Percentiles rank a stretch among this genome's conserved stretches.
Conservation (phyloP, 192 early-diverging fungal species). For the Coemansia sp. region DNA sequence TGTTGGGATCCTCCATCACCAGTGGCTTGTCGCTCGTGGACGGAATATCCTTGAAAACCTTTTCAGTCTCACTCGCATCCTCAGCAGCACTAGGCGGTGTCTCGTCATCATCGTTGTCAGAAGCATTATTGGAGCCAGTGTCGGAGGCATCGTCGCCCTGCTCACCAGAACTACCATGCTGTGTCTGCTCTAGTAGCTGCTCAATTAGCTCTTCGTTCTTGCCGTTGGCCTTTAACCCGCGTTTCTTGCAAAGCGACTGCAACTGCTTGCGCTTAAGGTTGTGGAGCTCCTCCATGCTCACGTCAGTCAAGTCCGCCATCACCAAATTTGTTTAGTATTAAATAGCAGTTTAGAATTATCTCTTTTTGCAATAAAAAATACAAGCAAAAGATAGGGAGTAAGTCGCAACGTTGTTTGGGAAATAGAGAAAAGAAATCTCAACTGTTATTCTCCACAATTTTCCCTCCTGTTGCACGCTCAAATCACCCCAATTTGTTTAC, state of each 20-base stretch:
- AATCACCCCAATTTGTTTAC: constrained; percentile 15
- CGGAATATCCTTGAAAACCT: constrained; percentile 27
- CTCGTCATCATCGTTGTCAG: constrained; percentile 15
- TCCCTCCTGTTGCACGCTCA: not conserved
- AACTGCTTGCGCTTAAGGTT: constrained; percentile 46
- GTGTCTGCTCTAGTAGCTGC: constrained; percentile 12
- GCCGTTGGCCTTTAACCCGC: constrained; percentile 46
- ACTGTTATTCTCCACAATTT: not conserved
- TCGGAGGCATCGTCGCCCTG: not conserved
- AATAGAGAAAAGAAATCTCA: not conserved
- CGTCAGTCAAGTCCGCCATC: constrained; percentile 16
- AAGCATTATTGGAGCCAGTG: not conserved
- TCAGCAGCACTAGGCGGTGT: not conserved
- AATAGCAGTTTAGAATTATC: not conserved
- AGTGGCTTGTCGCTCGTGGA: constrained; percentile 1
- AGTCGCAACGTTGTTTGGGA: not conserved
- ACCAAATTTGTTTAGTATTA: too few species aligned
- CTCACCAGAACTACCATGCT: not conserved
- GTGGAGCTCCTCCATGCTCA: constrained; percentile 31
- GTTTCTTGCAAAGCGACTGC: constrained; percentile 50
- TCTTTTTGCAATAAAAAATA: not conserved
- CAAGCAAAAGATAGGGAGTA: constrained; percentile 1
- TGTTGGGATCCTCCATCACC: constrained; percentile 20
- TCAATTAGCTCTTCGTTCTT: constrained; percentile 46
- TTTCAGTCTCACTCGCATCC: constrained; percentile 2